These are phyloP conservation scores for Trichoderma sp. DNA, from an alignment of 2,329 filamentous ascomycete species.

Conservation along the genomic window DNA sequence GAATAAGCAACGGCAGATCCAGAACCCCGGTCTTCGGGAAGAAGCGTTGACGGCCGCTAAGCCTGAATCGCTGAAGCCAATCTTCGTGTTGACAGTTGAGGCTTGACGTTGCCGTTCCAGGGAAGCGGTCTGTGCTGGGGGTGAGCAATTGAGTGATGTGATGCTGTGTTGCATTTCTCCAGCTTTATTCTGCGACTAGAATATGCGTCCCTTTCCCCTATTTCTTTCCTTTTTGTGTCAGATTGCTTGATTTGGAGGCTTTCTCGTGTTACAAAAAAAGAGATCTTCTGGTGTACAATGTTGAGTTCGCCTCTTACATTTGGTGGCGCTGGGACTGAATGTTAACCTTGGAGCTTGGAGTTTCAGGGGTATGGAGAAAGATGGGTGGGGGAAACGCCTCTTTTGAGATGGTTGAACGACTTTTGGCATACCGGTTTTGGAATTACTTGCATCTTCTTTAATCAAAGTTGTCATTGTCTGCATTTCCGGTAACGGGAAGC, in stretches of 20 bases:
- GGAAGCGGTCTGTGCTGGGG: not conserved
- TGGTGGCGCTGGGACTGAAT: not conserved
- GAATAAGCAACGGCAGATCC: not conserved
- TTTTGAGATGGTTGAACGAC: not conserved
- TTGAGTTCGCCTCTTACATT: not conserved
- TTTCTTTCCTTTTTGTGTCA: not conserved
- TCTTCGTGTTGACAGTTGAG: not conserved
- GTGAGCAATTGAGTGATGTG: not conserved
- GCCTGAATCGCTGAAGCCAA: not conserved
- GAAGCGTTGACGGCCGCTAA: not conserved
- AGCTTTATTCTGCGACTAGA: not conserved
- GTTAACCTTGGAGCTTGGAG: not conserved
- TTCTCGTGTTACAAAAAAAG: not conserved
- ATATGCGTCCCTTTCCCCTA: not conserved
- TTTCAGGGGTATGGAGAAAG: not conserved
- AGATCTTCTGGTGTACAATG: not conserved
- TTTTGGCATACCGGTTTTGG: not conserved
- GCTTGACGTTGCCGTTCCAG: not conserved
- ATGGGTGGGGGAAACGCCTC: not conserved
- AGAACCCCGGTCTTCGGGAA: not conserved
- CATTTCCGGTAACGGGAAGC: not conserved
- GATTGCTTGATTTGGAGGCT: not conserved
- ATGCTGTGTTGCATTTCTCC: not conserved
- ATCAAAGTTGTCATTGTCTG: not conserved
- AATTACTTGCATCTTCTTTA: slow-evolving; percentile 6